phyloP scores from a whole-genome alignment of 148 eudicot genomes.

The Chenopodium quinoa region DNA sequence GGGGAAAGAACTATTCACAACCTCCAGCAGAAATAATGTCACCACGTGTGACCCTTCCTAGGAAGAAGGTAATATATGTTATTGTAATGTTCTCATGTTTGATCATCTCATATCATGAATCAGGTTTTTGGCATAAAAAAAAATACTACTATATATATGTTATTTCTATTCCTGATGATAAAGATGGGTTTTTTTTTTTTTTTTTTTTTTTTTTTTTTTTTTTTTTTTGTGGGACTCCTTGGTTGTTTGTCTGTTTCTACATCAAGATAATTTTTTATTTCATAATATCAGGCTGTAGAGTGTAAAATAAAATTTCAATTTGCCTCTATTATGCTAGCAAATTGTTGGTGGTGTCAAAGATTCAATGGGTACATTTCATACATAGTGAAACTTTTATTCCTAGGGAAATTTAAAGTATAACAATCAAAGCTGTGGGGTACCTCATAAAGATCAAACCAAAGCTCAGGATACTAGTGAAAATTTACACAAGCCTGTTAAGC shows the following conservation, averaged over 20 bases:
- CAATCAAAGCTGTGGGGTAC: background rate
- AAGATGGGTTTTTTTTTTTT: no score
- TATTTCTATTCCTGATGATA: no score
- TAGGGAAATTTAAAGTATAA: background rate
- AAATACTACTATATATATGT: no score
- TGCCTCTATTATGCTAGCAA: background rate
- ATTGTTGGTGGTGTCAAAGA: background rate
- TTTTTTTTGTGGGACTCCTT: no score
- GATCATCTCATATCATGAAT: background rate
- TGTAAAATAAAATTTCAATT: background rate
- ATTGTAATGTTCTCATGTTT: constrained; percentile 1
- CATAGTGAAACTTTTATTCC: background rate
- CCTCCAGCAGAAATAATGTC: constrained; percentile 99
- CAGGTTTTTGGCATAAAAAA: background rate
- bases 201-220: no score
- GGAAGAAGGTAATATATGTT: constrained; percentile 65
- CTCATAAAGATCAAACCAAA: background rate
- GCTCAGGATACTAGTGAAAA: background rate
- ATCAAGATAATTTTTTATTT: no score
- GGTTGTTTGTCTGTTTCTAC: no score
- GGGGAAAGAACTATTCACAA: constrained; percentile 95
- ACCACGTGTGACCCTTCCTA: constrained; percentile 73
- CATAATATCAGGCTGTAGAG: no score
- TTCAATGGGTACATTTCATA: background rate
- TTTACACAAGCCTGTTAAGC: background rate